A percentile compares a stretch with the other conserved stretches of the same genome.
These are phyloP conservation scores for Globisporangium nagaii DNA, from an alignment of 352 stramenopile genomes.

Conservation along the genomic window DNA sequence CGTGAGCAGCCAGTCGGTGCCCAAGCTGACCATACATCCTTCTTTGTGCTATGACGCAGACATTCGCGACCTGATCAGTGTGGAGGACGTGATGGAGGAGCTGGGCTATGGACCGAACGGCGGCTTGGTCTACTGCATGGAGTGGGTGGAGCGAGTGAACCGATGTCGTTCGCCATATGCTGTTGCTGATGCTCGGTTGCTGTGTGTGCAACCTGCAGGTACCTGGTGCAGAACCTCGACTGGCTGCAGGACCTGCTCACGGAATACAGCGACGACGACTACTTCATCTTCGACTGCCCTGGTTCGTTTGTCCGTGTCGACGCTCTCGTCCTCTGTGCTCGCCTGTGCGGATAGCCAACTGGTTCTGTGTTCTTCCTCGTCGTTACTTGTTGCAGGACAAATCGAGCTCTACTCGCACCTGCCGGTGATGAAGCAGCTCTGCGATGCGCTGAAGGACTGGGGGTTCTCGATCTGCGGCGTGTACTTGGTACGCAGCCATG, in stretches of 20 bases:
- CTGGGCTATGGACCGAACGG: slow-evolving; percentile 97
- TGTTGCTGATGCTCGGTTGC: not conserved
- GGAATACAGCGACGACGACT: slow-evolving; percentile 91
- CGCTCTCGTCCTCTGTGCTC: too few relatives aligned
- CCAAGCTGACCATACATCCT: slow-evolving; percentile 3
- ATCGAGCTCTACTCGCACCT: slow-evolving; percentile 91
- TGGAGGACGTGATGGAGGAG: slow-evolving; percentile 97
- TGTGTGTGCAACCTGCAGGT: slow-evolving; percentile 26
- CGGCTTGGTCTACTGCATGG: slow-evolving; percentile 98
- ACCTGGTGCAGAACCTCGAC: slow-evolving; percentile 92
- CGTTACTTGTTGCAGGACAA: slow-evolving; percentile 43
- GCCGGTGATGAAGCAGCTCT: slow-evolving; percentile 89
- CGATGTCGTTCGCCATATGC: not conserved
- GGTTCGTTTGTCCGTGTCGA: slow-evolving; percentile 44
- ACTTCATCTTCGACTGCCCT: slow-evolving; percentile 99
- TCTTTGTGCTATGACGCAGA: slow-evolving; percentile 32
- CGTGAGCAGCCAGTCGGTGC: too few relatives aligned
- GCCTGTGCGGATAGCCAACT: not conserved
- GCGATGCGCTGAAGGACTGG: slow-evolving; percentile 78
- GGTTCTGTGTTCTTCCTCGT: too few relatives aligned
- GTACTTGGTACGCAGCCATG: slow-evolving; percentile 54
- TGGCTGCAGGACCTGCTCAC: slow-evolving; percentile 93
- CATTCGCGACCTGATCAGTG: slow-evolving; percentile 93
- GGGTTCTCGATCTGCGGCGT: slow-evolving; percentile 87
- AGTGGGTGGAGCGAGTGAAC: slow-evolving; percentile 65